phyloP scores from a whole-genome alignment of 1,139 yeast genomes.

The Geotrichum bryndzae region DNA sequence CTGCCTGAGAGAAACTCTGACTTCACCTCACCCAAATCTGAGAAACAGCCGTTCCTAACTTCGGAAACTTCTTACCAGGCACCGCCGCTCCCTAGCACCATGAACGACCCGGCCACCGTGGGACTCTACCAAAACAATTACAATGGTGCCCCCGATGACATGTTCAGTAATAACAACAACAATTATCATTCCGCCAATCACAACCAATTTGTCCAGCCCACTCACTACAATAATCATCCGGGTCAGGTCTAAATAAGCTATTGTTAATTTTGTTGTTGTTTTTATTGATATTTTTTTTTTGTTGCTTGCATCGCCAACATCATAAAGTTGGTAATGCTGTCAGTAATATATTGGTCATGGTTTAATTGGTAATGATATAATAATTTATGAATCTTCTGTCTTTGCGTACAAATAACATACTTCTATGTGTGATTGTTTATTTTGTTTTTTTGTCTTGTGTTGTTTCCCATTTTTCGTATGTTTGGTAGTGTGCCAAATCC shows the following conservation, averaged over 20 bases:
- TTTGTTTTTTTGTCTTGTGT: too few relatives aligned
- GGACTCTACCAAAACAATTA: not conserved
- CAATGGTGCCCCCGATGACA: not conserved
- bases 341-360: too few relatives aligned
- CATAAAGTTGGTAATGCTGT: too few relatives aligned
- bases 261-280: not conserved
- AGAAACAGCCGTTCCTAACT: conserved; percentile 10
- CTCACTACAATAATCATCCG: conserved; percentile 2
- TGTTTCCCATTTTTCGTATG: too few relatives aligned
- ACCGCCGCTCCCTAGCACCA: not conserved
- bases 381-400: too few relatives aligned
- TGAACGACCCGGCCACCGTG: not conserved
- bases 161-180: conserved; percentile 1
- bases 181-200: not conserved
- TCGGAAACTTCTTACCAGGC: not conserved
- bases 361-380: too few relatives aligned
- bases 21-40: not conserved
- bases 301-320: too few relatives aligned
- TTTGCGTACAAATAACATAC: too few relatives aligned
- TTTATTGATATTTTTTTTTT: not conserved
- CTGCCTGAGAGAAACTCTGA: not conserved
- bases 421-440: too few relatives aligned
- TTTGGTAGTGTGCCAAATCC: too few relatives aligned
- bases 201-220: conserved; percentile 8
- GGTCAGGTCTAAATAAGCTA: not conserved